Percentiles rank a stretch among this genome's conserved stretches.
phyloP scores from a whole-genome alignment of 495 filamentous ascomycete genomes.

The Venustampulla echinocandica region DNA sequence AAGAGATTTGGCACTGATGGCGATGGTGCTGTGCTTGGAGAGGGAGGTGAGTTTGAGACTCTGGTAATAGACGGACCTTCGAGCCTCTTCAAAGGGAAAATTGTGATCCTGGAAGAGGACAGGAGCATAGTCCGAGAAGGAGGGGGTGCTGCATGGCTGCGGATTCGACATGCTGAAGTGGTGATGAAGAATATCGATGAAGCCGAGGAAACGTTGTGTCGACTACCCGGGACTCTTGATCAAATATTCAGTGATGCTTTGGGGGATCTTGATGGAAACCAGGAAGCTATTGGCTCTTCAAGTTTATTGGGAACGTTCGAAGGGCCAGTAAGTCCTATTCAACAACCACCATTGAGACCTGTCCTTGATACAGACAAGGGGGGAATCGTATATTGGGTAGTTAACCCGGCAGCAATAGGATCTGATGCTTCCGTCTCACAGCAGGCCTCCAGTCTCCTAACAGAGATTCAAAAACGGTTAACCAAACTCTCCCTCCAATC shows the following conservation, averaged over 20 bases:
- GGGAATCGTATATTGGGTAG: too few relatives aligned
- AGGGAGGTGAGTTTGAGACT: conserved; percentile 96
- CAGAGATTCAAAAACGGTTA: conserved; percentile 26
- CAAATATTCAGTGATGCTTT: conserved; percentile 10
- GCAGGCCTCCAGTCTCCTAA: conserved; percentile 27
- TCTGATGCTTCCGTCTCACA: conserved; percentile 23
- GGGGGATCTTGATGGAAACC: neutral
- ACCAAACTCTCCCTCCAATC: conserved; percentile 23
- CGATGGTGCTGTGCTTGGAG: conserved; percentile 69
- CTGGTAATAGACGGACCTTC: conserved; percentile 73
- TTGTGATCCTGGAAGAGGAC: conserved; percentile 51
- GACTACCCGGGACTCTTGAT: conserved; percentile 19
- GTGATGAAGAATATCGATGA: conserved; percentile 13
- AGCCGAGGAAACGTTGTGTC: conserved; percentile 5
- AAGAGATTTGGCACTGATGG: conserved; percentile 55
- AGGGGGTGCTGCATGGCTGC: conserved; percentile 52
- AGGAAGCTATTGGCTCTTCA: neutral
- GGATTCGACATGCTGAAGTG: conserved; percentile 13
- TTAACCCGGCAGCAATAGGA: neutral
- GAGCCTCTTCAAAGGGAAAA: conserved; percentile 58
- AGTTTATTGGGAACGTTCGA: neutral
- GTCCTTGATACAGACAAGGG: too few relatives aligned
- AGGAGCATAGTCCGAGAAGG: conserved; percentile 50
- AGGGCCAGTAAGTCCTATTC: too few relatives aligned
- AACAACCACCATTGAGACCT: too few relatives aligned